Conservation (phyloP, 2,329 filamentous ascomycete genomes). For the Paecilomyces variotii region DNA sequence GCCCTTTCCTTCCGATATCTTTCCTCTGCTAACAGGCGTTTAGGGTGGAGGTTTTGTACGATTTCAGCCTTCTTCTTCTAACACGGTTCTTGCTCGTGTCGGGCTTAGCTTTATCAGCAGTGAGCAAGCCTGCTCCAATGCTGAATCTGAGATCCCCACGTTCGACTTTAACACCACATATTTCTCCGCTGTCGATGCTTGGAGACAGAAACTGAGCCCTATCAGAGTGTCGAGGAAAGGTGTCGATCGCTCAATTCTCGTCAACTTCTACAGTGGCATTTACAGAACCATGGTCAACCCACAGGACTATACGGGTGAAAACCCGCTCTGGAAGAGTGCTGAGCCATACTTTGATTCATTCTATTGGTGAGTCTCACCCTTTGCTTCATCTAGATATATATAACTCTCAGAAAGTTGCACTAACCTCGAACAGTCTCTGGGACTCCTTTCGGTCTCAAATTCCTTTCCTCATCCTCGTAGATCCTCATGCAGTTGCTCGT, state of each 20-base stretch:
- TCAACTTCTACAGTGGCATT: constrained; percentile 58
- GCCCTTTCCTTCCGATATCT: neutral
- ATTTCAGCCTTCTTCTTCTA: constrained; percentile 44
- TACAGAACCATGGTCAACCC: constrained; percentile 63
- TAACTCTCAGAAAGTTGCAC: constrained; percentile 15
- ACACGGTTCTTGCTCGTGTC: constrained; percentile 54
- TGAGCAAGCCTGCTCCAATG: constrained; percentile 58
- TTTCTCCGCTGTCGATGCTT: constrained; percentile 46
- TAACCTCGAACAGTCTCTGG: constrained; percentile 43
- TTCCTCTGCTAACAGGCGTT: neutral
- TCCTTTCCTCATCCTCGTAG: constrained; percentile 20
- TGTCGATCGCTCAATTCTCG: constrained; percentile 23
- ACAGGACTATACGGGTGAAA: constrained; percentile 63
- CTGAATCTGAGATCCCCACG: constrained; percentile 57
- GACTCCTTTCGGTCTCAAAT: constrained; percentile 50
- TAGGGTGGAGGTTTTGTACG: constrained; percentile 58
- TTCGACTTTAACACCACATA: constrained; percentile 53
- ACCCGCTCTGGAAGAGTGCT: constrained; percentile 53
- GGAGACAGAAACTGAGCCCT: constrained; percentile 44
- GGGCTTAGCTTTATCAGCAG: constrained; percentile 62
- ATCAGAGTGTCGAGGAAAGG: constrained; percentile 27
- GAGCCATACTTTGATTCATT: constrained; percentile 66
- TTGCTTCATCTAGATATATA: constrained; percentile 13
- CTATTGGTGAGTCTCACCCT: constrained; percentile 34
- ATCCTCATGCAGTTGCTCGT: constrained; percentile 16